phyloP scores from a whole-genome alignment of 1,139 yeast genomes.

The Taphrina confusa region DNA sequence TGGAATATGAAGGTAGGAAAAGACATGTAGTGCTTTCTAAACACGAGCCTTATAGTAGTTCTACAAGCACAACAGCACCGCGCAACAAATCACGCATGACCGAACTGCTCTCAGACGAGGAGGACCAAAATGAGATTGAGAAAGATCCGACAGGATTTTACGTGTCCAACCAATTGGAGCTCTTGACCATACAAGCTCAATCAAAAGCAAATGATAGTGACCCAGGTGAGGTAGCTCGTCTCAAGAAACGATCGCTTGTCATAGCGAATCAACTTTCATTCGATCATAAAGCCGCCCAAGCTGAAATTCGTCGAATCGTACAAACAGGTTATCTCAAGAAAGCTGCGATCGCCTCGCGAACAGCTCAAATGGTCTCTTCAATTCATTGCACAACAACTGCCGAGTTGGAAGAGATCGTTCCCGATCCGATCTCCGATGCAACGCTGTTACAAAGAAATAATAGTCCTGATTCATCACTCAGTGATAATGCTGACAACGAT shows the following conservation, averaged over 20 bases:
- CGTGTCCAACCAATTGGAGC: constrained; percentile 9
- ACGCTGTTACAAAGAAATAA: neutral
- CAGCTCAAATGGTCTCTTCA: neutral
- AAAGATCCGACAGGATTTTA: constrained; percentile 5
- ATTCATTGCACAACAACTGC: neutral
- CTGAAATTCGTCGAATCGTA: constrained; percentile 12
- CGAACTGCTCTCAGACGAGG: constrained; percentile 28
- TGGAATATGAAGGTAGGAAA: constrained; percentile 10
- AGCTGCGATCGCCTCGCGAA: constrained; percentile 1
- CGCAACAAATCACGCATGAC: constrained; percentile 11
- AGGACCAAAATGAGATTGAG: constrained; percentile 25
- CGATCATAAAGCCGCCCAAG: neutral
- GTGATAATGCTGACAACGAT: neutral
- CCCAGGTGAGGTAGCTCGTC: neutral
- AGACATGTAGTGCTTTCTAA: neutral
- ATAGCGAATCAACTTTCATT: constrained; percentile 13
- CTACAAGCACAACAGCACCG: neutral
- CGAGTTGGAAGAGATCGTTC: neutral
- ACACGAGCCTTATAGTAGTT: neutral
- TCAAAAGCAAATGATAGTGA: neutral
- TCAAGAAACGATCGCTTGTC: constrained; percentile 26
- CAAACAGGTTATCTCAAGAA: constrained; percentile 17
- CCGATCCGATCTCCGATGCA: neutral
- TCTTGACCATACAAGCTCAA: constrained; percentile 8
- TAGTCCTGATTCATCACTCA: neutral